Base-by-base conservation (phyloP, 495 filamentous ascomycete genomes). In the Penicillium tannophilum region DNA sequence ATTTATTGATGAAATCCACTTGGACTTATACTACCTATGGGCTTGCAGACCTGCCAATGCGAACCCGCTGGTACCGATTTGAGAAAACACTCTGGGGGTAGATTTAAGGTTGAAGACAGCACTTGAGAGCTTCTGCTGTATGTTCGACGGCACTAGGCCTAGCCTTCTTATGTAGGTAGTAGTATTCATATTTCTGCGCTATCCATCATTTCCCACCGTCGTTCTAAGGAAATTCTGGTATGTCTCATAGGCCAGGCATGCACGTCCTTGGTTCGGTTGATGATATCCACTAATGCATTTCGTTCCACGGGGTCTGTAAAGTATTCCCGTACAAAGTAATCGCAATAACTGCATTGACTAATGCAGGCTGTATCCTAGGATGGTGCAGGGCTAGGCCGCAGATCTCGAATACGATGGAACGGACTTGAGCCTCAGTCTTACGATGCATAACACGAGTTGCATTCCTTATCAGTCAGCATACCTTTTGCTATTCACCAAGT, bases 261-360 rank as follows among this genome's bases (percentile, higher is more conserved):
- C 4, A 66, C 30, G 10, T 60, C 57, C 28, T 50, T 61, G 11
- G 63, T 63, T 20, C 17, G 36, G 17, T 60, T 45, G 6, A 66
- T 66, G 14, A 66, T 61, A 5, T 56, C 60, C 33, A 66, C 20
- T 2, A 66, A 43, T 11, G 68, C 66, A 4, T 67, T 56, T 7
- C 68, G 55, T 20, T 71, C 68, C 5, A 55, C 62, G 2, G 14
- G 60, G 11, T 65, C 59, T 2, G 65, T 68, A 28, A 71, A 71
- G 20, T 71, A 71, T n/a, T 67, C 65, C 68, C 68, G 28, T 67
- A 72, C 0, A 69, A 39, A 1, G 48, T 66, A 14, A 66, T 64
- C 0, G 64, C 56, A 59, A 72, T 66, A 0, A 72, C 64, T 1
- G 66, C 69, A 61, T 69, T 69, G 23, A 72, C 60, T 16, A 72